Evolutionary conservation across 306 rosid species (phyloP).

Genomic region (Cucumis melo): DNA sequence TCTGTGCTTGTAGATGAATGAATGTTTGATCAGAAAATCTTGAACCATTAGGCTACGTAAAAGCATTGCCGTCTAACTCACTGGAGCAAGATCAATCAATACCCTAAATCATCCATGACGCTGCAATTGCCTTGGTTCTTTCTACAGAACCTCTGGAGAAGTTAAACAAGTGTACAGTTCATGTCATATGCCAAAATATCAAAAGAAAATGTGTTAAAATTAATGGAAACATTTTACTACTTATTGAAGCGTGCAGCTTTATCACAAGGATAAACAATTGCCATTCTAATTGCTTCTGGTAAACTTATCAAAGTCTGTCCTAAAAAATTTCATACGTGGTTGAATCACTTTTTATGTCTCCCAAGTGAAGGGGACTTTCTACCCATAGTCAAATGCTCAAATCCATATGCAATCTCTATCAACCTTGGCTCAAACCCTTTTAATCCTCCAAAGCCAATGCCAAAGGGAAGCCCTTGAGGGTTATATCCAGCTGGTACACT

Average conservation of each 20-base stretch:
- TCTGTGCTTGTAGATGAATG: neutral
- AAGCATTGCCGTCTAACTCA: neutral
- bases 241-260: neutral
- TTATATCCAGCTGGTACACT: slow-evolving; percentile 22
- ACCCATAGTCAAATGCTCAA: slow-evolving; percentile 26
- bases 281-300: neutral
- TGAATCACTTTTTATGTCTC: neutral
- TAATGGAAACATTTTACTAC: neutral
- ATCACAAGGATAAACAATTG: neutral
- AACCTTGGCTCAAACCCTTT: slow-evolving; percentile 19
- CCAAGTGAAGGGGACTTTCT: slow-evolving; percentile 15
- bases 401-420: slow-evolving; percentile 25
- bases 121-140: neutral
- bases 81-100: neutral
- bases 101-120: too few relatives aligned
- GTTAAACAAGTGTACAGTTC: neutral
- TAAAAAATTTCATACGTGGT: neutral
- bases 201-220: neutral
- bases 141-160: neutral
- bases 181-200: neutral
- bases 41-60: neutral
- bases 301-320: neutral
- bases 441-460: slow-evolving; percentile 20
- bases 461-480: slow-evolving; percentile 11
- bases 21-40: neutral